Evolutionary conservation across 352 stramenopile genomes (phyloP), one percentile per base, ranked within the genome.

Genomic region (Globisporangium spiculum): DNA sequence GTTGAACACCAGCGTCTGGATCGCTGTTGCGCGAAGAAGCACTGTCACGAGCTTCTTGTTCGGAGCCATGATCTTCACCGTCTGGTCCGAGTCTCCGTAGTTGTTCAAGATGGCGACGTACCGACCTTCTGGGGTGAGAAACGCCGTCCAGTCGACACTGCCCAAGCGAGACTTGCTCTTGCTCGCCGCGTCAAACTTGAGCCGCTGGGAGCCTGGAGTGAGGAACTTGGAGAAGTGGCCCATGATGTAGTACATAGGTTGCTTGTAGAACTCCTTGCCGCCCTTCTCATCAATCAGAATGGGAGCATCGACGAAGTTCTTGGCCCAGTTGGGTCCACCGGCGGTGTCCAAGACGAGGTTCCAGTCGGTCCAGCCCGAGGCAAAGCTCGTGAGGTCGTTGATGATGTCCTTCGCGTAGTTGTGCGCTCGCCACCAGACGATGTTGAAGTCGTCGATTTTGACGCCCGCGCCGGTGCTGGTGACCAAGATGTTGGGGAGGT

Each of bases 331-430:
- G 2, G 88, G 89, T 3, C 89, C 89, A 3, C 80, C 80, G 0
- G 41, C 60, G 16, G 73, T 81, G 66, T 85, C 75, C 20, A 96
- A 77, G 6, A 88, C 69, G 10, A 96, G 32, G 65, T 96, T 96
- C 89, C 89, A 96, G 72, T 96, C 84, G 27, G 84, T 89, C 87
- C 89, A 97, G 0, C 85, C 84, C 0, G 59, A 59, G 1, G 88
- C 80, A 55, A 80, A 85, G 68, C 79, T 90, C 60, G 88, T 89
- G 44, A 94, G 65, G 65, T 96, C 85, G 60, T 87, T 83, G 60
- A 96, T 81, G 54, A 96, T 92, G 66, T 97, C 88, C 64, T 86
- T 83, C 7, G 77, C 79, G 63, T 91, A 88, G 63, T 87, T 86
- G 67, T 97, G 80, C 1, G 80, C 86, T 62, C 86, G 75, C 36